Base-by-base conservation (phyloP, 1,284 basidiomycete species). In the Cryptococcus sp. region DNA sequence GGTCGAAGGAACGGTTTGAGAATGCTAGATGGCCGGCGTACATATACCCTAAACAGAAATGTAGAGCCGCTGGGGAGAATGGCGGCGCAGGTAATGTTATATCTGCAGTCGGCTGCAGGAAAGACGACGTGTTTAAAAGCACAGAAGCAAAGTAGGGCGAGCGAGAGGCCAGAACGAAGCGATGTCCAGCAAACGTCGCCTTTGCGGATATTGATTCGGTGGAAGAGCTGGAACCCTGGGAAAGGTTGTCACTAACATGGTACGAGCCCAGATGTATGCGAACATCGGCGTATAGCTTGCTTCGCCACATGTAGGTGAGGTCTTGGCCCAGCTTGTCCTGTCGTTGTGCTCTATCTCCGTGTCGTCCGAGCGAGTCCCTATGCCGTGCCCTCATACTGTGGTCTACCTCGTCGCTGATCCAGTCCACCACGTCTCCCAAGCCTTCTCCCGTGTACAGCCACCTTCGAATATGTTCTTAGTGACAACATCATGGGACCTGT, bases 21-120 rank as follows among this genome's bases (percentile, higher is more conserved):
- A 97, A 96, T 47, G 88, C 83, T 50, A 99, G 87, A 6, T 92
- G 94, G 45, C 95, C 95, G 13, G 93, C 92, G 73, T 98, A 98
- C 51, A 80, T 77, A 64, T 75, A 79, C 16, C 94, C 94, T 26
- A 99, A 85, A 25, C 92, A 91, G 73, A 98, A 98, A 76, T 97
- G 93, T 3, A 96, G 81, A 0, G 93, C 91, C 0, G 93, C 90
- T 0, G 94, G 90, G 0, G 95, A 96, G 78, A 98, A 98, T 0
- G 94, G 94, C 0, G 94, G 93, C 0, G 91, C 34, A 25, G 57
- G 39, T 3, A 96, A 83, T 0, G 83, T 85, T 23, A 95, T 79
- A 3, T 76, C 74, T 81, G 86, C 23, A 80, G 80, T 23, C 81
- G 83, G 47, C 10, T 67, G 66, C 11, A 56, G 61, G 55, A 76